Conservation (phyloP, 1,139 yeast genomes). For the Candida labiduridarum region DNA sequence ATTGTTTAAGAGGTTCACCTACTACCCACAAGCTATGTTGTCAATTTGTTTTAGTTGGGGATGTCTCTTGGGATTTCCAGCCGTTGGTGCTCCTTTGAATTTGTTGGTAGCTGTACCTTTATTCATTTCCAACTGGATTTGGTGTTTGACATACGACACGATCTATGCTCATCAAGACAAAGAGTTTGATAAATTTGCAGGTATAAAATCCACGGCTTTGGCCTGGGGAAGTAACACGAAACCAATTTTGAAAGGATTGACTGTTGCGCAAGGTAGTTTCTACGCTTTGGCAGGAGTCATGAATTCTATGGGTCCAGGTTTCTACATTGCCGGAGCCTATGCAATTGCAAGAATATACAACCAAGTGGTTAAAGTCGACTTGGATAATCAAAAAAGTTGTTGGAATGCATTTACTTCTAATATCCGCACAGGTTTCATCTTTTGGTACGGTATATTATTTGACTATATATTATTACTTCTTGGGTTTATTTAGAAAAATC, state of each 20-base stretch:
- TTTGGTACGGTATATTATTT: slow-evolving; percentile 73
- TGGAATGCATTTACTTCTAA: slow-evolving; percentile 80
- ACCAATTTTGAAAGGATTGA: slow-evolving; percentile 62
- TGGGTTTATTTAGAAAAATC: slow-evolving; percentile 37
- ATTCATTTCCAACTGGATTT: slow-evolving; percentile 73
- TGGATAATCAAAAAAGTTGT: slow-evolving; percentile 79
- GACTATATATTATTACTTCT: slow-evolving; percentile 64
- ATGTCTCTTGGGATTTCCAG: slow-evolving; percentile 90
- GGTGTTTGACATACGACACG: slow-evolving; percentile 97
- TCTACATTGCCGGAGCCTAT: slow-evolving; percentile 61
- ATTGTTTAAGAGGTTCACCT: slow-evolving; percentile 87
- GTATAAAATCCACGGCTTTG: slow-evolving; percentile 92
- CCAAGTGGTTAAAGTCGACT: slow-evolving; percentile 71
- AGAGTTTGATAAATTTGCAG: slow-evolving; percentile 80
- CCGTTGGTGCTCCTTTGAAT: slow-evolving; percentile 80
- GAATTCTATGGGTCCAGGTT: slow-evolving; percentile 88
- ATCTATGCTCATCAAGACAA: slow-evolving; percentile 98
- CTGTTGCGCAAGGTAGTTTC: slow-evolving; percentile 66
- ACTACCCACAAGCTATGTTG: slow-evolving; percentile 87
- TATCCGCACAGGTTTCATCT: slow-evolving; percentile 76
- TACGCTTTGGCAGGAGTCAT: slow-evolving; percentile 74
- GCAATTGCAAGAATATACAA: slow-evolving; percentile 69
- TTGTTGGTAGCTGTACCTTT: slow-evolving; percentile 77
- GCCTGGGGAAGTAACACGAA: slow-evolving; percentile 87
- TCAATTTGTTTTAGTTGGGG: slow-evolving; percentile 95